These are phyloP conservation scores for Nakataea oryzae DNA, from an alignment of 2,329 filamentous ascomycete genomes.

Conservation along the genomic window DNA sequence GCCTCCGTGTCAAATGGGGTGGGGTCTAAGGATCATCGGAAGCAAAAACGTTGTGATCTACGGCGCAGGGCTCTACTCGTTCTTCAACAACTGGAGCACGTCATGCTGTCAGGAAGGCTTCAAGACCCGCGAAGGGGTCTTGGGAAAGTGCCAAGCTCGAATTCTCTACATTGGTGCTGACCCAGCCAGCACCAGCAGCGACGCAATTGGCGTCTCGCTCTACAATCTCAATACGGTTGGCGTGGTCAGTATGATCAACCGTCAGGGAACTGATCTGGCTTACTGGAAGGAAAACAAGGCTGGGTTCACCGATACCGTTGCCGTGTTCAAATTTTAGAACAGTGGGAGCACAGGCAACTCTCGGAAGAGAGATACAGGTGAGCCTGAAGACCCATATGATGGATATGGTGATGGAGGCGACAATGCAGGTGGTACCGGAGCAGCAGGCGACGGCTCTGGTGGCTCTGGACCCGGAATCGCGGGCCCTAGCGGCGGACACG, in stretches of 20 bases:
- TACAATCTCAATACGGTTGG: slow-evolving; percentile 1
- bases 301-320: slow-evolving; percentile 13
- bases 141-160: slow-evolving; percentile 32
- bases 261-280: slow-evolving; percentile 9
- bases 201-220: slow-evolving; percentile 1
- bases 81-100: slow-evolving; percentile 54
- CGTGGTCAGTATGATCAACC: slow-evolving; percentile 10
- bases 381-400: neutral
- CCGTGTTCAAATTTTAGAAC: slow-evolving; percentile 11
- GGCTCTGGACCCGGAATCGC: neutral
- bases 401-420: neutral
- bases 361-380: neutral
- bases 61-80: slow-evolving; percentile 55
- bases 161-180: slow-evolving; percentile 19
- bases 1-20: slow-evolving; percentile 44
- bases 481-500: neutral
- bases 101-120: slow-evolving; percentile 28
- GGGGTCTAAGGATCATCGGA: slow-evolving; percentile 51
- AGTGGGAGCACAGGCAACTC: neutral
- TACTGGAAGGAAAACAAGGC: slow-evolving; percentile 10
- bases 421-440: neutral
- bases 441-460: neutral
- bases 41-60: slow-evolving; percentile 45
- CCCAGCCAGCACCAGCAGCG: slow-evolving; percentile 6
- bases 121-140: slow-evolving; percentile 7